These are phyloP conservation scores for Colletotrichum gigasporum DNA, from an alignment of 2,329 filamentous ascomycete genomes.

Conservation along the genomic window DNA sequence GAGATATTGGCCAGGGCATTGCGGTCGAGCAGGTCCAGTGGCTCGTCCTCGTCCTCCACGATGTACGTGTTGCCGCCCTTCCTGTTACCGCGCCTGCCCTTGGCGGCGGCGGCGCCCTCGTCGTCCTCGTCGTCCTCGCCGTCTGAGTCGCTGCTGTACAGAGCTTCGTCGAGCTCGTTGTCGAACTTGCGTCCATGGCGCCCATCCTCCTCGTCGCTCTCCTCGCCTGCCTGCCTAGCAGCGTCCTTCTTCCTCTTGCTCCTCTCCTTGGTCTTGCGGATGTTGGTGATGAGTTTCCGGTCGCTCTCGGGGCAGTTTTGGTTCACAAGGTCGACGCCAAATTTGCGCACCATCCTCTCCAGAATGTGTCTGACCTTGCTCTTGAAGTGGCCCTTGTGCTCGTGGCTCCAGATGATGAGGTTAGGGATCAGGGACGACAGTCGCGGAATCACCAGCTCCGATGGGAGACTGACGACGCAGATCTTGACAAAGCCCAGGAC, in stretches of 20 bases:
- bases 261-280: constrained; percentile 93
- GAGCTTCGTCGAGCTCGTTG: constrained; percentile 94
- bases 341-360: constrained; percentile 91
- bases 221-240: constrained; percentile 64
- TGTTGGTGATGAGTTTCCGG: constrained; percentile 90
- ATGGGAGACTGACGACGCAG: constrained; percentile 85
- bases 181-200: constrained; percentile 75
- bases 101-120: constrained; percentile 45
- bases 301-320: constrained; percentile 85
- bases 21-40: constrained; percentile 90
- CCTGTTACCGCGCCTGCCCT: constrained; percentile 59
- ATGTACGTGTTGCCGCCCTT: constrained; percentile 83
- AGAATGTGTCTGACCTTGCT: constrained; percentile 98
- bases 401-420: constrained; percentile 94
- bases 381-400: constrained; percentile 97
- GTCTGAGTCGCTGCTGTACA: constrained; percentile 83
- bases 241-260: constrained; percentile 88
- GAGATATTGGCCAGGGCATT: constrained; percentile 93
- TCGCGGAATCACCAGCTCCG: constrained; percentile 80
- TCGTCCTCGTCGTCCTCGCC: constrained; percentile 67
- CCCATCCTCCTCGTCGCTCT: constrained; percentile 64
- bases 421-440: constrained; percentile 85
- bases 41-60: constrained; percentile 92
- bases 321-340: constrained; percentile 84
- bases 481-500: constrained; percentile 98